phyloP scores from a whole-genome alignment of 805 yeast species.

The Monosporozyma yasuniensis region DNA sequence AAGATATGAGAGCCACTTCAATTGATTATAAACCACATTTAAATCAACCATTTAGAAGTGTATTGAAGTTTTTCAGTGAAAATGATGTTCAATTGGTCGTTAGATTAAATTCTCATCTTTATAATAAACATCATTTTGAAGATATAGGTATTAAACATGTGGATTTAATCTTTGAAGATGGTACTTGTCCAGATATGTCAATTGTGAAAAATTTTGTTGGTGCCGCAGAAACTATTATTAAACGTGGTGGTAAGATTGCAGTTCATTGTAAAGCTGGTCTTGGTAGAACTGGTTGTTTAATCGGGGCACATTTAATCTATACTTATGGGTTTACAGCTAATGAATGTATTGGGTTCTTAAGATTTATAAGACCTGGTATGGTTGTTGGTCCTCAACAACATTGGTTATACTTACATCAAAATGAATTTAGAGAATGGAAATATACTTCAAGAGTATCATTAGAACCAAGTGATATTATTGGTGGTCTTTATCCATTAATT shows the following conservation, averaged over 20 bases:
- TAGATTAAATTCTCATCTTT: conserved; percentile 83
- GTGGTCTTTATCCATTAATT: conserved; percentile 56
- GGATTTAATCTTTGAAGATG: conserved; percentile 96
- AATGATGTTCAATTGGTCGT: conserved; percentile 83
- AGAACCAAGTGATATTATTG: conserved; percentile 54
- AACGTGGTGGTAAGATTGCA: conserved; percentile 85
- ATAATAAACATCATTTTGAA: conserved; percentile 77
- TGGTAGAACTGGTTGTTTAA: conserved; percentile 95
- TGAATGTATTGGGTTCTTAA: conserved; percentile 93
- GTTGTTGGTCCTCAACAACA: conserved; percentile 99
- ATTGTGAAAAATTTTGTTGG: conserved; percentile 89
- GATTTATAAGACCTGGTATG: conserved; percentile 97
- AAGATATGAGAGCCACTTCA: conserved; percentile 34
- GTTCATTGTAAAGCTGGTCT: conserved; percentile 99
- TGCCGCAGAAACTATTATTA: conserved; percentile 83
- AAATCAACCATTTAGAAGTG: conserved; percentile 74
- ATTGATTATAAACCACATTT: conserved; percentile 26
- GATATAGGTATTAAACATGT: conserved; percentile 77
- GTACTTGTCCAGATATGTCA: conserved; percentile 93
- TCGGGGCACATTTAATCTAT: conserved; percentile 93
- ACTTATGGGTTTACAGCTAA: conserved; percentile 95
- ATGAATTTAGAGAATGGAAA: conserved; percentile 94
- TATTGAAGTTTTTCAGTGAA: conserved; percentile 62
- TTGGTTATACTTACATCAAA: conserved; percentile 93
- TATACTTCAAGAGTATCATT: conserved; percentile 77